A percentile compares a stretch with the other conserved stretches of the same genome.
These are phyloP conservation scores for Bipolaris bicolor DNA, from an alignment of 2,329 filamentous ascomycete species.

Conservation along the genomic window DNA sequence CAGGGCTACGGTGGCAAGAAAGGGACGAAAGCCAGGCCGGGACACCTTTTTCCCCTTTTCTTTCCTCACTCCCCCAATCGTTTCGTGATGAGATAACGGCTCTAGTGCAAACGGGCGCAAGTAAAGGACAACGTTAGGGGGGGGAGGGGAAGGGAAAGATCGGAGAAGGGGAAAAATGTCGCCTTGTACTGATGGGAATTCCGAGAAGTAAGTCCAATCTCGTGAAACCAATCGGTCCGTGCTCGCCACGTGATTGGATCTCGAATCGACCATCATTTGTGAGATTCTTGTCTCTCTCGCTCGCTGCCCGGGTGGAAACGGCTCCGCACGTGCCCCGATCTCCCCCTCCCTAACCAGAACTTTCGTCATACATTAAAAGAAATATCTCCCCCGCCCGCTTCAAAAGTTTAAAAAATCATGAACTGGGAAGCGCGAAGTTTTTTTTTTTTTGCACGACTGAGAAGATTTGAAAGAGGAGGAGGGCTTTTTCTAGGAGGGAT, in stretches of 20 bases:
- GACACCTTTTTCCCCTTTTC: too few species aligned
- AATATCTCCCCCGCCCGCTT: too few species aligned
- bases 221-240: constrained; percentile 18
- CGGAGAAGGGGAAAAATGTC: neutral
- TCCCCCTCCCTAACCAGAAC: neutral
- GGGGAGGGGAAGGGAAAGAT: constrained; percentile 8
- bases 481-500: too few species aligned
- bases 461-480: too few species aligned
- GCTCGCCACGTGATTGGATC: constrained; percentile 15
- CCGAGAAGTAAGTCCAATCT: constrained; percentile 2
- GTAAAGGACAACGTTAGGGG: neutral
- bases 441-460: neutral
- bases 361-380: neutral
- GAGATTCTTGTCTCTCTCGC: neutral
- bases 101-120: too few species aligned
- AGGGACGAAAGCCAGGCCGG: neutral
- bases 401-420: neutral
- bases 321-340: neutral
- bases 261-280: neutral
- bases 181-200: neutral
- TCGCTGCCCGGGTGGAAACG: constrained; percentile 5
- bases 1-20: neutral
- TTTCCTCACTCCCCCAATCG: too few species aligned
- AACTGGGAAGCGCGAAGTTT: neutral
- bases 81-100: too few species aligned